A percentile compares a stretch with the other conserved stretches of the same genome.
Evolutionary conservation across 2,329 filamentous ascomycete genomes (phyloP).

Genomic region (Fusarium sulawesiense): DNA sequence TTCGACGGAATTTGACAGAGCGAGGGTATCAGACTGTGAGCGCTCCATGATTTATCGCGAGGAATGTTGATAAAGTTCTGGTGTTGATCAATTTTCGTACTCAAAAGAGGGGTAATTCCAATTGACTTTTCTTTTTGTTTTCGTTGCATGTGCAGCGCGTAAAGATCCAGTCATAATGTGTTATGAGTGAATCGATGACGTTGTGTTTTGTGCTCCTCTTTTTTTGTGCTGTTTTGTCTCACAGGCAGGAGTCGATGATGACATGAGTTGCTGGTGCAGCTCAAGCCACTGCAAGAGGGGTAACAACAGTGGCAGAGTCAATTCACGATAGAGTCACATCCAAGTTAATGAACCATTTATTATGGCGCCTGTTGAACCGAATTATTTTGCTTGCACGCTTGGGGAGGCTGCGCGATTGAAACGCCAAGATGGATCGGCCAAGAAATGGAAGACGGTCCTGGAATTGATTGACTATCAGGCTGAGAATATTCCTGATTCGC

Average conservation of each 20-base stretch:
- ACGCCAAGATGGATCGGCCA: constrained; percentile 19
- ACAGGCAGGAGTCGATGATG: constrained; percentile 21
- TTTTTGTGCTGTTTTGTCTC: neutral
- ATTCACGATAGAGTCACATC: neutral
- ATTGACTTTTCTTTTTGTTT: neutral
- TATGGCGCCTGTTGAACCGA: constrained; percentile 43
- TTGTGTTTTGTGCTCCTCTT: constrained; percentile 10
- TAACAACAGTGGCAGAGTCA: neutral
- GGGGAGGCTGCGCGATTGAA: constrained; percentile 62
- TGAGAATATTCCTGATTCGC: constrained; percentile 48
- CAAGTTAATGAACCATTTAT: rapidly evolving
- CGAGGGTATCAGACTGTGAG: constrained; percentile 35
- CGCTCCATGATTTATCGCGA: constrained; percentile 8
- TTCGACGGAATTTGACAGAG: constrained; percentile 36
- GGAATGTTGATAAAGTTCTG: neutral
- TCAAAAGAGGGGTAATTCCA: constrained; percentile 19
- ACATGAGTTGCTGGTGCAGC: neutral
- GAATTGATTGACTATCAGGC: constrained; percentile 64
- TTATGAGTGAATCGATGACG: constrained; percentile 29
- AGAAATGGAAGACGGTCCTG: constrained; percentile 58
- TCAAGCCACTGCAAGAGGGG: constrained; percentile 3
- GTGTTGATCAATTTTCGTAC: neutral
- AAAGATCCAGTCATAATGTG: constrained; percentile 25
- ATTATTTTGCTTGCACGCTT: constrained; percentile 72
- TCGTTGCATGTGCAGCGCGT: neutral